Conservation (phyloP, 306 rosid species). For the Crotalaria pallida region DNA sequence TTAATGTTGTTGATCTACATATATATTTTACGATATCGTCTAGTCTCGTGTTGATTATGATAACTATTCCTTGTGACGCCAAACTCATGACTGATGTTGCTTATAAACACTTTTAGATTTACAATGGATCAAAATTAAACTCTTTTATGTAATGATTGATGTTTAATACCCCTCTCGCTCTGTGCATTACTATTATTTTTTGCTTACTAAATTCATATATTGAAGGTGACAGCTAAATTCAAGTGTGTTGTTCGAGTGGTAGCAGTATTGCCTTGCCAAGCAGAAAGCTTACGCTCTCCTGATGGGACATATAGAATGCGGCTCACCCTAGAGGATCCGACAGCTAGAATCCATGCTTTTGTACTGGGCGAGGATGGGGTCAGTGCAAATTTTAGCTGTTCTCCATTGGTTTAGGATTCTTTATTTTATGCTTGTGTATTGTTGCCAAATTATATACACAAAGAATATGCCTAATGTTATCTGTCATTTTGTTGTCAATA, state of each 20-base stretch:
- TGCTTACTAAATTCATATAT: conserved; percentile 1
- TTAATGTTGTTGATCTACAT: not conserved
- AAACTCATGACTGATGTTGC: not conserved
- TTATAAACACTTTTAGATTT: not conserved
- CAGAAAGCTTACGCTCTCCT: conserved; percentile 28
- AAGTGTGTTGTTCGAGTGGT: conserved; percentile 60
- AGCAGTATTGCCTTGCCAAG: conserved; percentile 40
- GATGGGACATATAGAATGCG: conserved; percentile 36
- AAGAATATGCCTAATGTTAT: not conserved
- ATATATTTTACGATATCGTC: not conserved
- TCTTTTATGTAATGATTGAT: not conserved
- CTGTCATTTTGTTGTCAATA: not conserved
- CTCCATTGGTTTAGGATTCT: not conserved
- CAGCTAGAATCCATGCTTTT: conserved; percentile 67
- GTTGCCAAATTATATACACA: not conserved
- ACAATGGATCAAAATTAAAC: not conserved
- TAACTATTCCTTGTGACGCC: too few relatives aligned
- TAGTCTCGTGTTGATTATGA: too few relatives aligned
- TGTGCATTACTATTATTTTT: not conserved
- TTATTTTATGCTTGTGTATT: not conserved
- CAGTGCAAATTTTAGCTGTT: not conserved
- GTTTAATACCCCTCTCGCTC: not conserved
- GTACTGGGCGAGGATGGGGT: conserved; percentile 65
- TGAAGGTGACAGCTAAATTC: conserved; percentile 54
- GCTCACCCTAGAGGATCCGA: conserved; percentile 71